Percentiles rank a stretch among this genome's conserved stretches.
Conservation (phyloP, 345 rosid species). For the Populus pruinosa region DNA sequence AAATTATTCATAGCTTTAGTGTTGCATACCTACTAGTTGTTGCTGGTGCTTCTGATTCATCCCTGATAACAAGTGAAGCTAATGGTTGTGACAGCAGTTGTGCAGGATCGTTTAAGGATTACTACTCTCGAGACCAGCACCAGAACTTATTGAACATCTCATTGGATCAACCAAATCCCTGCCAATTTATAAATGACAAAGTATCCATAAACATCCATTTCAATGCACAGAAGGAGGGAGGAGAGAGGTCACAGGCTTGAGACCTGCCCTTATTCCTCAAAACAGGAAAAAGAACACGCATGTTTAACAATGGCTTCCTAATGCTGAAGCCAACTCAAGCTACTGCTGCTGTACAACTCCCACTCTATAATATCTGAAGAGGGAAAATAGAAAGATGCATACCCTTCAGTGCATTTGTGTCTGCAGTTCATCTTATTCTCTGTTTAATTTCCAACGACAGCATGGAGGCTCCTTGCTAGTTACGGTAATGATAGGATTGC, state of each 20-base stretch:
- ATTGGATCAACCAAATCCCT: too few relatives aligned
- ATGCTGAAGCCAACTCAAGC: neutral
- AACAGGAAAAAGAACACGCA: neutral
- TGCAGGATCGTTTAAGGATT: too few relatives aligned
- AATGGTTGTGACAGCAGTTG: too few relatives aligned
- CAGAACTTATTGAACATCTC: too few relatives aligned
- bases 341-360: neutral
- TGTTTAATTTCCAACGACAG: constrained; percentile 24
- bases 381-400: constrained; percentile 5
- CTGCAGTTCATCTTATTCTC: constrained; percentile 31
- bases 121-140: too few relatives aligned
- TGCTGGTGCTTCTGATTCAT: too few relatives aligned
- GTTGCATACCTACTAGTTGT: too few relatives aligned
- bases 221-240: neutral
- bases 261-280: neutral
- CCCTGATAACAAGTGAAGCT: too few relatives aligned
- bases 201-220: too few relatives aligned
- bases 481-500: neutral
- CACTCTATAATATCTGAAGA: neutral
- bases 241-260: neutral
- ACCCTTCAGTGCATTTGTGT: constrained; percentile 44
- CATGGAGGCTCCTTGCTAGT: constrained; percentile 38
- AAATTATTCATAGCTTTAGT: too few relatives aligned
- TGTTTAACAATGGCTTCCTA: neutral
- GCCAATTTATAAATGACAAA: too few relatives aligned